These are phyloP conservation scores for Colletotrichum cordylinicola DNA, from an alignment of 2,329 filamentous ascomycete genomes.

Conservation along the genomic window DNA sequence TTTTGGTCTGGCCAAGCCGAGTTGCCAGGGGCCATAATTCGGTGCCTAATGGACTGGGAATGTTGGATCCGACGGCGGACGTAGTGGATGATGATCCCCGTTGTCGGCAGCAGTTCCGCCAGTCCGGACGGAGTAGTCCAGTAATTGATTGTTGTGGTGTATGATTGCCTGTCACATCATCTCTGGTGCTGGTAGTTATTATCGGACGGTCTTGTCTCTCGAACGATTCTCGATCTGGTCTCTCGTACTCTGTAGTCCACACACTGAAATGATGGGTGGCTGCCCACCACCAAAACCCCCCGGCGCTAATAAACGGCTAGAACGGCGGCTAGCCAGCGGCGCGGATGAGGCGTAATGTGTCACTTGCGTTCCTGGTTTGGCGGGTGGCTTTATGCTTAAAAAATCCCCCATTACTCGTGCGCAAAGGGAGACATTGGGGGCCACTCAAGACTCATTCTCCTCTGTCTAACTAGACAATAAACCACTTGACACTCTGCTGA, in stretches of 20 bases:
- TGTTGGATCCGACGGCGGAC: neutral
- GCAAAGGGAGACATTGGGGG: neutral
- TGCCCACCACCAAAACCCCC: neutral
- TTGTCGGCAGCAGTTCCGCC: neutral
- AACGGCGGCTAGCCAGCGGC: neutral
- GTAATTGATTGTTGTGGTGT: neutral
- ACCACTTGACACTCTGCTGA: neutral
- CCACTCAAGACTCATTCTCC: accelerated
- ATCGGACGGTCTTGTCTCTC: neutral
- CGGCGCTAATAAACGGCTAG: neutral
- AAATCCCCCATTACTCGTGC: neutral
- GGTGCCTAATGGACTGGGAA: neutral
- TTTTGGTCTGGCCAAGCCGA: neutral
- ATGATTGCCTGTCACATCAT: neutral
- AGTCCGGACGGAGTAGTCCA: neutral
- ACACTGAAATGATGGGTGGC: neutral
- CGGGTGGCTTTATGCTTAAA: neutral
- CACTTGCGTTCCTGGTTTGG: neutral
- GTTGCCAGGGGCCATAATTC: neutral
- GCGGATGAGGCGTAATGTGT: neutral
- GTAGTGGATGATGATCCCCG: neutral
- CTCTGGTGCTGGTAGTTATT: neutral
- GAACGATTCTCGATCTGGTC: neutral
- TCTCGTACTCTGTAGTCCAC: neutral
- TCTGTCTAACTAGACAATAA: neutral